A percentile compares a stretch with the other conserved stretches of the same genome.
Conservation (phyloP, 768 basidiomycete genomes). For the Pulveroboletus sp. region DNA sequence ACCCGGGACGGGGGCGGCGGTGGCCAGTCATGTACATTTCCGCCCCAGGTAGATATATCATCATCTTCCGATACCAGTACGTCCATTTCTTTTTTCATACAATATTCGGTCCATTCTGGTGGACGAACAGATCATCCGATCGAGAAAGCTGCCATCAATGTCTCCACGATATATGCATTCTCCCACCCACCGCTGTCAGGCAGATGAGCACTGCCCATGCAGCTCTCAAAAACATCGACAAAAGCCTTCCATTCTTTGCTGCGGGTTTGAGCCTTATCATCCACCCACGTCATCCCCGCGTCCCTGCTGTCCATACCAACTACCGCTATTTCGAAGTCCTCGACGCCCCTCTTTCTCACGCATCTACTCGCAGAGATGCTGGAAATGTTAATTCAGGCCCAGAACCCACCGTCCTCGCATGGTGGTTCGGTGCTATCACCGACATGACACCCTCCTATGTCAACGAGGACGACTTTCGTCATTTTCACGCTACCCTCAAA, state of each 20-base stretch:
- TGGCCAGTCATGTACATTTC: slow-evolving; percentile 19
- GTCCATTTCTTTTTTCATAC: neutral
- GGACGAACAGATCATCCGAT: slow-evolving; percentile 12
- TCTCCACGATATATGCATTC: slow-evolving; percentile 16
- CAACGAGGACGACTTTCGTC: slow-evolving; percentile 41
- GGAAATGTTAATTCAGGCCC: neutral
- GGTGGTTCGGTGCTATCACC: slow-evolving; percentile 27
- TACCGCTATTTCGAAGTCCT: slow-evolving; percentile 27
- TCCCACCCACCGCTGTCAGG: slow-evolving; percentile 19
- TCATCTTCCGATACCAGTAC: neutral
- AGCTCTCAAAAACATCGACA: slow-evolving; percentile 13
- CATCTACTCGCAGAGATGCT: neutral
- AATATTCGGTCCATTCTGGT: neutral
- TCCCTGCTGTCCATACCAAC: slow-evolving; percentile 22
- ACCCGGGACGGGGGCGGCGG: slow-evolving; percentile 16
- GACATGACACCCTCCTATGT: slow-evolving; percentile 54
- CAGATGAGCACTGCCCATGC: slow-evolving; percentile 21
- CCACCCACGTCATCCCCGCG: slow-evolving; percentile 22
- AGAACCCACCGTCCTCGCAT: slow-evolving; percentile 17
- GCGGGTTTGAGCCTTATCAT: slow-evolving; percentile 21
- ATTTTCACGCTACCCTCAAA: slow-evolving; percentile 48
- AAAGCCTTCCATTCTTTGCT: slow-evolving; percentile 14
- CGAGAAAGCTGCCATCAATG: slow-evolving; percentile 22
- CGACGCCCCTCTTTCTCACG: neutral
- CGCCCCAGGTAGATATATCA: neutral